Conservation (phyloP, 2,329 filamentous ascomycete genomes). For the Lachnellula occidentalis region DNA sequence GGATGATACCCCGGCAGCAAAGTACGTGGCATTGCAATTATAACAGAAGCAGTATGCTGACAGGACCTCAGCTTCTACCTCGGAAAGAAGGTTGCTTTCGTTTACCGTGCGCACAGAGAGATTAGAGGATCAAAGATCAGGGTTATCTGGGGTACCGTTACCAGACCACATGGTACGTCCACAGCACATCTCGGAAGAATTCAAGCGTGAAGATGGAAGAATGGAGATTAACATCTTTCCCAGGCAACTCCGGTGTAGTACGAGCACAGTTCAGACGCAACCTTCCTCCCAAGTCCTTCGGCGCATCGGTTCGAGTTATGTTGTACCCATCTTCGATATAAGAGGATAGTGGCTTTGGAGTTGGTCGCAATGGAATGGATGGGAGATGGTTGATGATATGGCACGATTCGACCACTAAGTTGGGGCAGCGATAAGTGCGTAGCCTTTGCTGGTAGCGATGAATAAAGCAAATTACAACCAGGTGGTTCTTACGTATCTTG, state of each 20-base stretch:
- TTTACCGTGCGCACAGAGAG: slow-evolving; percentile 94
- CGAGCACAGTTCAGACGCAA: slow-evolving; percentile 95
- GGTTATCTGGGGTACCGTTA: slow-evolving; percentile 99
- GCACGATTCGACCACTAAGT: slow-evolving; percentile 47
- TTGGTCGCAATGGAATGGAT: slow-evolving; percentile 37
- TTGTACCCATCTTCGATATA: slow-evolving; percentile 98
- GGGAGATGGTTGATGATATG: slow-evolving; percentile 57
- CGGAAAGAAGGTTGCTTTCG: slow-evolving; percentile 98
- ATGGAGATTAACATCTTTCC: slow-evolving; percentile 10
- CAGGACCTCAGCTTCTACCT: slow-evolving; percentile 68
- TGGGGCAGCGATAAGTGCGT: slow-evolving; percentile 48
- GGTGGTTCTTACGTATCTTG: slow-evolving; percentile 4
- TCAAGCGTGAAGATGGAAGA: not conserved
- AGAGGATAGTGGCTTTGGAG: slow-evolving; percentile 45
- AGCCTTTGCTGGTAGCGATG: slow-evolving; percentile 49
- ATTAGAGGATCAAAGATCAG: slow-evolving; percentile 97
- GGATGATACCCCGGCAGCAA: slow-evolving; percentile 81
- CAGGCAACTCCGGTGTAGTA: slow-evolving; percentile 96
- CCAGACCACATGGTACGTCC: slow-evolving; percentile 79
- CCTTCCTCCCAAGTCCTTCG: slow-evolving; percentile 94
- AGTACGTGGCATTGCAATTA: slow-evolving; percentile 48
- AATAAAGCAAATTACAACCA: slow-evolving; percentile 41
- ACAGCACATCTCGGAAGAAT: not conserved
- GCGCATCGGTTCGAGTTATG: slow-evolving; percentile 94
- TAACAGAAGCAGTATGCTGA: slow-evolving; percentile 15